Evolutionary conservation across 2,329 filamentous ascomycete species (phyloP).

Genomic region (Cryphonectria japonica): DNA sequence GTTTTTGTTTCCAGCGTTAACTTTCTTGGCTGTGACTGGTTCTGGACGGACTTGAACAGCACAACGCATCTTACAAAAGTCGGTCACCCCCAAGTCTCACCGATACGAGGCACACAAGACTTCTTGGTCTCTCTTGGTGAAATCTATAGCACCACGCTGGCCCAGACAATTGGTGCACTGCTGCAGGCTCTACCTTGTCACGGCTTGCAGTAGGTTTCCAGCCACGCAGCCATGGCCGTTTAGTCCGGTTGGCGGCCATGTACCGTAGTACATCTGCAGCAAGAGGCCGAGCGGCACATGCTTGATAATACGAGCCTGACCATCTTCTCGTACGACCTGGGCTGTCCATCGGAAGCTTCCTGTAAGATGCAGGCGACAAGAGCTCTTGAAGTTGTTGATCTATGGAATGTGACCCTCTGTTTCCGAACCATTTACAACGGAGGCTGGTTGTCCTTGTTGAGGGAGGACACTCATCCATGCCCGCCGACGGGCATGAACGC

Average conservation of each 20-base stretch:
- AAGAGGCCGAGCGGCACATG: neutral
- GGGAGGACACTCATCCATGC: neutral
- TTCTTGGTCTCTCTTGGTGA: neutral
- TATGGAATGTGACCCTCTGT: neutral
- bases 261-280: neutral
- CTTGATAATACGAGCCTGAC: neutral
- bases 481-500: slow-evolving; percentile 1
- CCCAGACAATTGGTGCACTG: neutral
- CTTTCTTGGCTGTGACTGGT: neutral
- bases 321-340: neutral
- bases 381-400: neutral
- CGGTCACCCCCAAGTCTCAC: neutral
- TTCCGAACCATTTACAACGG: neutral
- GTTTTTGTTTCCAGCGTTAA: neutral
- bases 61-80: neutral
- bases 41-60: neutral
- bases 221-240: neutral
- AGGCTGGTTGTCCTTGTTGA: neutral
- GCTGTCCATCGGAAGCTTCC: neutral
- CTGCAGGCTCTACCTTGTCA: neutral
- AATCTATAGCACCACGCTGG: neutral
- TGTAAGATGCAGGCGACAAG: neutral
- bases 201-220: slow-evolving; percentile 17
- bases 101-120: slow-evolving; percentile 27
- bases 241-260: neutral